These are phyloP conservation scores for Neonectria faginata DNA, from an alignment of 2,329 filamentous ascomycete species.

Conservation along the genomic window DNA sequence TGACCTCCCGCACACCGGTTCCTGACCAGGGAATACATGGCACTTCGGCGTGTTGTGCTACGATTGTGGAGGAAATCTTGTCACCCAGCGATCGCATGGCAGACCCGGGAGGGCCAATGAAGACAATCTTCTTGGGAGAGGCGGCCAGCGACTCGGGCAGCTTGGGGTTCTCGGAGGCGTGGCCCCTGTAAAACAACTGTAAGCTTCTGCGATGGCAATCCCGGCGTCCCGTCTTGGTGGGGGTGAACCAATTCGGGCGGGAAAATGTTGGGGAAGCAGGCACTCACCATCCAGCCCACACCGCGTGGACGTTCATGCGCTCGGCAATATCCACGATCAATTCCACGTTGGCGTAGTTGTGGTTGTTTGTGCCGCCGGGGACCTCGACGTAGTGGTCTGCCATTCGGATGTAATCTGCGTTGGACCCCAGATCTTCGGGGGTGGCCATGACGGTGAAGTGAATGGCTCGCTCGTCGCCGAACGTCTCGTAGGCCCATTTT, in stretches of 20 bases:
- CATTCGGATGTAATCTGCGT: slow-evolving; percentile 99
- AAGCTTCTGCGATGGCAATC: slow-evolving; percentile 19
- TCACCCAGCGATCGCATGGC: slow-evolving; percentile 99
- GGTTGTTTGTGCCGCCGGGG: slow-evolving; percentile 98
- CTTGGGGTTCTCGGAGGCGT: slow-evolving; percentile 98
- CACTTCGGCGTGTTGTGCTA: slow-evolving; percentile 95
- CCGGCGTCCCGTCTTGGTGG: background rate
- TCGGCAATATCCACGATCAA: slow-evolving; percentile 98
- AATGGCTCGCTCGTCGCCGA: slow-evolving; percentile 97
- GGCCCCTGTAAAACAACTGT: slow-evolving; percentile 75
- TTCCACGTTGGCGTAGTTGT: slow-evolving; percentile 99
- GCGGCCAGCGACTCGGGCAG: slow-evolving; percentile 95
- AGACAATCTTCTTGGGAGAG: slow-evolving; percentile 98
- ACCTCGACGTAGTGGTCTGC: slow-evolving; percentile 99
- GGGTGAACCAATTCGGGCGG: slow-evolving; percentile 10
- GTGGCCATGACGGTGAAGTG: slow-evolving; percentile 99
- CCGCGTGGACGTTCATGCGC: slow-evolving; percentile 97
- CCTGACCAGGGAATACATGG: slow-evolving; percentile 99
- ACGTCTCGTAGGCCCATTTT: slow-evolving; percentile 99
- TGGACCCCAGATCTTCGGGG: slow-evolving; percentile 95
- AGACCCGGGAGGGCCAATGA: slow-evolving; percentile 97
- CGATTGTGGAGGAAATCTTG: slow-evolving; percentile 99
- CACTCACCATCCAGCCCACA: slow-evolving; percentile 96
- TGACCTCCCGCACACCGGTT: slow-evolving; percentile 86
- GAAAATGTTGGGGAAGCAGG: slow-evolving; percentile 13